phyloP scores from a whole-genome alignment of 441 rosid genomes.

The Pelargonium cotyledonis region DNA sequence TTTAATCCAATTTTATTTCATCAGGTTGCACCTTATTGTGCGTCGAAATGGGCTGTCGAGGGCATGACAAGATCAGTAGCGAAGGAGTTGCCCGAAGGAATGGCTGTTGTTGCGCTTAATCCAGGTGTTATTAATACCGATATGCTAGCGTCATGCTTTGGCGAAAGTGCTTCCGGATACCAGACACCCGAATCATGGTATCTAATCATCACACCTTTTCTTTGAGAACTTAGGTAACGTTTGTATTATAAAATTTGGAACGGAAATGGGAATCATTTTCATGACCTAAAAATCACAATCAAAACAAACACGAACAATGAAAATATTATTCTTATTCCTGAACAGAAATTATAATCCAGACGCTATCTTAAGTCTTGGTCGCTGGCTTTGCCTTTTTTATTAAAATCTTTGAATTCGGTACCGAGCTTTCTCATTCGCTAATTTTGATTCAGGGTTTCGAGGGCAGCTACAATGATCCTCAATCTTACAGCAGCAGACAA shows the following conservation, averaged over 20 bases:
- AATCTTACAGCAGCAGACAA: constrained; percentile 83
- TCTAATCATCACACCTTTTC: neutral
- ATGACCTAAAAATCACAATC: neutral
- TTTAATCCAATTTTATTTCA: constrained; percentile 11
- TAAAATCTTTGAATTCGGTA: neutral
- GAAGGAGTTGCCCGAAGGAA: constrained; percentile 84
- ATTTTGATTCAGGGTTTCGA: constrained; percentile 52
- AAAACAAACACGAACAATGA: neutral
- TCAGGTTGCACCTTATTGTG: constrained; percentile 97
- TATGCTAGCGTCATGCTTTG: constrained; percentile 84
- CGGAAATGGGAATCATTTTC: neutral
- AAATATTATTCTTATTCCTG: too few relatives aligned
- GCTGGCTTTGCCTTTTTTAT: too few relatives aligned
- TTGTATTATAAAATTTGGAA: too few relatives aligned
- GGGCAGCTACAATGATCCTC: constrained; percentile 83
- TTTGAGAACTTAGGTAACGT: neutral
- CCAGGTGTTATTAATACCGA: constrained; percentile 97
- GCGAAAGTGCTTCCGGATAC: constrained; percentile 64
- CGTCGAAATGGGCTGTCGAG: constrained; percentile 97
- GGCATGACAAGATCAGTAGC: constrained; percentile 92
- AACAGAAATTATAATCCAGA: too few relatives aligned
- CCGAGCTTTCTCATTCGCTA: neutral
- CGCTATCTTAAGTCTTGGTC: too few relatives aligned
- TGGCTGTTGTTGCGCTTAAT: constrained; percentile 81
- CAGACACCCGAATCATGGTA: constrained; percentile 94